These are phyloP conservation scores for Phytophthora pini DNA, from an alignment of 352 stramenopile species.

Conservation along the genomic window DNA sequence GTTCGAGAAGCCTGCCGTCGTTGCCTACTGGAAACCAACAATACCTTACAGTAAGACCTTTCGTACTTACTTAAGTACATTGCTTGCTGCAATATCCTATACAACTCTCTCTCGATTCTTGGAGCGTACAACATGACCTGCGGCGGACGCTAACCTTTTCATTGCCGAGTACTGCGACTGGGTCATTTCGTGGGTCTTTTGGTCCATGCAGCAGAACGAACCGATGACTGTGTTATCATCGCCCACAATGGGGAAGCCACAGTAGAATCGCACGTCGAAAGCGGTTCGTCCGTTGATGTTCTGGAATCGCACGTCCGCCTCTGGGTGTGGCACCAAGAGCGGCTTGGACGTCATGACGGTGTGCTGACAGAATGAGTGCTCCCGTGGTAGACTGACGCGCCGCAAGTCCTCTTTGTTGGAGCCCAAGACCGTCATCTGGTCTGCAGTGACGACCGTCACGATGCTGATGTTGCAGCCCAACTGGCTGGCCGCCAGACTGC, in stretches of 20 bases:
- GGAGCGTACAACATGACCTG: conserved; percentile 45
- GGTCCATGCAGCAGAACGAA: conserved; percentile 64
- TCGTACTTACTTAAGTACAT: background rate
- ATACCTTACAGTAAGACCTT: background rate
- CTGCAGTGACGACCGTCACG: conserved; percentile 60
- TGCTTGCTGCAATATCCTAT: background rate
- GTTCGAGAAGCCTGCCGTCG: no score
- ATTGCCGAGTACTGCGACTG: conserved; percentile 62
- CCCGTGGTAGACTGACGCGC: conserved; percentile 40
- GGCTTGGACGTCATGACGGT: conserved; percentile 68
- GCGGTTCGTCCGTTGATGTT: conserved; percentile 41
- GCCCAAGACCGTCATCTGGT: conserved; percentile 50
- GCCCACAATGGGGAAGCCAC: conserved; percentile 62
- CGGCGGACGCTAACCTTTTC: conserved; percentile 55
- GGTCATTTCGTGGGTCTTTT: conserved; percentile 50
- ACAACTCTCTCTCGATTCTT: conserved; percentile 2
- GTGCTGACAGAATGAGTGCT: conserved; percentile 69
- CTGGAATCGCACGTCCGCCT: conserved; percentile 69
- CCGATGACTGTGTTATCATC: conserved; percentile 60
- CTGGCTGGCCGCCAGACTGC: conserved; percentile 50
- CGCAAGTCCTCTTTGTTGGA: conserved; percentile 35
- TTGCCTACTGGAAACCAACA: background rate
- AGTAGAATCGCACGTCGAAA: conserved; percentile 66
- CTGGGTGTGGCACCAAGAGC: conserved; percentile 57
- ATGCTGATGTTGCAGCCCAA: conserved; percentile 62